phyloP scores from a whole-genome alignment of 371 early-diverging fungal genomes.

The Lichtheimia hyalospora region DNA sequence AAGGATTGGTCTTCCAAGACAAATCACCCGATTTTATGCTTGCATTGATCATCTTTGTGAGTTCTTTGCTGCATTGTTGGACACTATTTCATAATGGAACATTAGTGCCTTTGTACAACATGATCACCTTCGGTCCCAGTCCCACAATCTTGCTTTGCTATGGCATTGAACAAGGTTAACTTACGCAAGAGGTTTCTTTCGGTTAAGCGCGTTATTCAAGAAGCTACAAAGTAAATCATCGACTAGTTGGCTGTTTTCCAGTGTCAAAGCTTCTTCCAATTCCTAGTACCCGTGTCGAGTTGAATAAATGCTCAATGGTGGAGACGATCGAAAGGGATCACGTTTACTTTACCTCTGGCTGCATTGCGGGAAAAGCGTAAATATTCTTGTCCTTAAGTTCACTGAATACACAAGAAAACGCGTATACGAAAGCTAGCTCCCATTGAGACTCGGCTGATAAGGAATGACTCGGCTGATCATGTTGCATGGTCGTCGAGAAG shows the following conservation, averaged over 20 bases:
- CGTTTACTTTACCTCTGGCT: slow-evolving; percentile 29
- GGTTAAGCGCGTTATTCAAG: slow-evolving; percentile 38
- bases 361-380: slow-evolving; percentile 23
- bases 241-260: slow-evolving; percentile 19
- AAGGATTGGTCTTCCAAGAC: slow-evolving; percentile 32
- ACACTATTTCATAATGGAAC: slow-evolving; percentile 2
- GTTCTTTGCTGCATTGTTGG: slow-evolving; percentile 20
- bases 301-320: too few species aligned
- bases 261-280: slow-evolving; percentile 24
- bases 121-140: too few species aligned
- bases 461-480: background rate
- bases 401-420: slow-evolving; percentile 29
- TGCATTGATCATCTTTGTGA: slow-evolving; percentile 27
- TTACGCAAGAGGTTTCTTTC: slow-evolving; percentile 43
- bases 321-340: background rate
- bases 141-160: too few species aligned
- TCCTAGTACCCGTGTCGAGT: slow-evolving; percentile 14
- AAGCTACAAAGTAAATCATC: slow-evolving; percentile 31
- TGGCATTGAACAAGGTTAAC: background rate
- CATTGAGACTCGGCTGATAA: slow-evolving; percentile 25
- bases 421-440: slow-evolving; percentile 44
- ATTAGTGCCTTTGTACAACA: background rate
- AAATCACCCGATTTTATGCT: slow-evolving; percentile 35
- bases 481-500: too few species aligned
- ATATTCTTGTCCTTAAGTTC: slow-evolving; percentile 14